Evolutionary conservation across 495 filamentous ascomycete species (phyloP), one percentile per base, ranked within the genome.

Genomic region (Sordaria brevicollis): DNA sequence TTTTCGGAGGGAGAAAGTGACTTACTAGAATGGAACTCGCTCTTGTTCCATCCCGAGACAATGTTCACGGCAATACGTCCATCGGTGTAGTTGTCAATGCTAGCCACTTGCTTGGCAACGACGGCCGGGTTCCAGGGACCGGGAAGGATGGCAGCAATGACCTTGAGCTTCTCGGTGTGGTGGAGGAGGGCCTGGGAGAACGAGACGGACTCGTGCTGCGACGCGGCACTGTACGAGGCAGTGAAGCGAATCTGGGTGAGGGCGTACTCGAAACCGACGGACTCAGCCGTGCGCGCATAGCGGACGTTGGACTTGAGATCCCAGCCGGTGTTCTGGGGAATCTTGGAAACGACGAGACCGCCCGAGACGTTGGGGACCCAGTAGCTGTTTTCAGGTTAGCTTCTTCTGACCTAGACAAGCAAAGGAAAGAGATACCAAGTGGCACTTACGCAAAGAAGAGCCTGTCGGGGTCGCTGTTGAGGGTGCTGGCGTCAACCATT

Each of bases 351-450:
- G 19, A 85, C 82, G 8, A 85, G 76, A 10, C 82, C 83, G 65
- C 83, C 83, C 5, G 81, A 83, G 19, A 84, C 83, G 69, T 84
- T 84, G 41, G 83, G 83, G 17, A 84, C 83, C 83, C 83, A 84
- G 77, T 83, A 85, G 17, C 77, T 79, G 35, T 19, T 65, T 41
- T 17, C 29, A 65, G 66, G 65, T 68, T 35, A 72, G 68, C 57
- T 5, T 17, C 57, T 15, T 65, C 29, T 67, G n/a, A 39, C 11
- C 17, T 43, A 2, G 25, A 33, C 11, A 15, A 39, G 17, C 29
- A 54, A 5, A 2, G 39, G 25, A 13, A 8, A n/a, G 37, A 57
- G 19, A n/a, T 34, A 43, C 19, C 1, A 49, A 9, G 25, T 31
- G 35, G 25, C n/a, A n/a, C 74, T 35, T 70, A 76, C 74, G 74